These are phyloP conservation scores for Lolium rigidum DNA, from an alignment of 176 grass and related monocot species.

Conservation along the genomic window DNA sequence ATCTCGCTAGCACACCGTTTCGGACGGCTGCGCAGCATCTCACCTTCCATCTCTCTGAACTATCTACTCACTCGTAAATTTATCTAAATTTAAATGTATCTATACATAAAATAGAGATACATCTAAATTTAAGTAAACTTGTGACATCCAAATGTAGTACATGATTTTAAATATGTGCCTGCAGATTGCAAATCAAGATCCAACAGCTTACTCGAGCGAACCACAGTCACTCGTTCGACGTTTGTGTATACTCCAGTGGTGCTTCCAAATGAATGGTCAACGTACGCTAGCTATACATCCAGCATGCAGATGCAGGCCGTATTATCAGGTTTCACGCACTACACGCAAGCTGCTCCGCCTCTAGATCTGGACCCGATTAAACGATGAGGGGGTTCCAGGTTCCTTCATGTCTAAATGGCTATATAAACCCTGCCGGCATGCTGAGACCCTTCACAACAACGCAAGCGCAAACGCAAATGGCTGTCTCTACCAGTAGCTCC, in stretches of 20 bases:
- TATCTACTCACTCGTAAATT: too few relatives aligned
- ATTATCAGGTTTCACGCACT: slow-evolving; percentile 16
- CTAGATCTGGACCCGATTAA: slow-evolving; percentile 41
- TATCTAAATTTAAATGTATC: too few relatives aligned
- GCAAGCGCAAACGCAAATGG: slow-evolving; percentile 35
- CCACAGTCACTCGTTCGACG: too few relatives aligned
- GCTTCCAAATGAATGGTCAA: slow-evolving; percentile 42
- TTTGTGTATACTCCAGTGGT: background rate
- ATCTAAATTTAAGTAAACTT: too few relatives aligned
- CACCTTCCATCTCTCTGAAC: too few relatives aligned
- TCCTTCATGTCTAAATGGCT: background rate
- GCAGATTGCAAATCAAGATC: too few relatives aligned
- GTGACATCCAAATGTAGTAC: too few relatives aligned
- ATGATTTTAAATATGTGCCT: too few relatives aligned
- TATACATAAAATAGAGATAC: too few relatives aligned
- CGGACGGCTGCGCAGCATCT: too few relatives aligned
- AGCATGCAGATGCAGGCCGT: background rate
- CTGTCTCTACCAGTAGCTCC: background rate
- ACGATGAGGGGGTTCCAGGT: background rate
- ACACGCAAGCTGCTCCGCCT: slow-evolving; percentile 47
- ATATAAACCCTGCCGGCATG: slow-evolving; percentile 31
- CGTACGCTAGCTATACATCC: background rate
- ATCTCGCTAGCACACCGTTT: too few relatives aligned
- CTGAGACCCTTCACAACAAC: background rate
- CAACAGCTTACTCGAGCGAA: too few relatives aligned